phyloP scores from a whole-genome alignment of 2,329 filamentous ascomycete genomes.

The Sordariomycetes sp. region DNA sequence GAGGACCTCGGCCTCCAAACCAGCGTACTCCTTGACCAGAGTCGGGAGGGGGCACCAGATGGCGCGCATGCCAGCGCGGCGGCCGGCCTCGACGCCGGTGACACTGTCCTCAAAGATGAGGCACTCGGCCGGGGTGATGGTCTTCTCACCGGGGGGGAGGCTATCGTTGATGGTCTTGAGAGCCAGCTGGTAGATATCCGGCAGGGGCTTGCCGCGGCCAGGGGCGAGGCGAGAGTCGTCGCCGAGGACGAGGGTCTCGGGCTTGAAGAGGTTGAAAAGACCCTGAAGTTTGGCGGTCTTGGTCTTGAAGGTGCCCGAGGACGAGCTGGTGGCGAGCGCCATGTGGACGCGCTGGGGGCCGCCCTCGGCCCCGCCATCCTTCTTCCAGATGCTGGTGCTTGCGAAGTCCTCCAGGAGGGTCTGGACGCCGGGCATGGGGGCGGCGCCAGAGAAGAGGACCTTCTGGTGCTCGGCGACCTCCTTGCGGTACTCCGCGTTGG shows the following conservation, averaged over 20 bases:
- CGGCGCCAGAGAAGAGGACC: conserved; percentile 62
- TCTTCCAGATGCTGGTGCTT: conserved; percentile 40
- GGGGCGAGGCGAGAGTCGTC: conserved; percentile 69
- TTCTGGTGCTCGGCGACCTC: conserved; percentile 54
- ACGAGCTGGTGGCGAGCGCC: conserved; percentile 76
- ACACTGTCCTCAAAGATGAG: conserved; percentile 95
- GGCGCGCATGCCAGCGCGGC: conserved; percentile 88
- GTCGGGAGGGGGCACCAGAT: conserved; percentile 84
- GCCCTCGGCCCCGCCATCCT: too few species aligned
- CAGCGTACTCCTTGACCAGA: conserved; percentile 64
- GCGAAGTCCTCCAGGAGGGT: conserved; percentile 54
- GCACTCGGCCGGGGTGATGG: conserved; percentile 74
- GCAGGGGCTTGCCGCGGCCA: conserved; percentile 85
- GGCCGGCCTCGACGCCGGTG: conserved; percentile 80
- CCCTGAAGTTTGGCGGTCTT: conserved; percentile 58
- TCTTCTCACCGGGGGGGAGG: conserved; percentile 48
- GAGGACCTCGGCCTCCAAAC: conserved; percentile 69
- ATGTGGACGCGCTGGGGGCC: conserved; percentile 50
- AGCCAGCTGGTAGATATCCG: conserved; percentile 88
- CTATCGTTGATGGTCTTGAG: conserved; percentile 74
- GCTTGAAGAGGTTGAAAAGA: conserved; percentile 55
- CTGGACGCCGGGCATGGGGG: conserved; percentile 70
- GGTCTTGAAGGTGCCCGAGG: conserved; percentile 59
- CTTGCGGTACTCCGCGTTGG: conserved; percentile 52
- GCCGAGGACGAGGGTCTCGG: conserved; percentile 71